Evolutionary conservation across 306 rosid genomes (phyloP).

Genomic region (Delonix regia): DNA sequence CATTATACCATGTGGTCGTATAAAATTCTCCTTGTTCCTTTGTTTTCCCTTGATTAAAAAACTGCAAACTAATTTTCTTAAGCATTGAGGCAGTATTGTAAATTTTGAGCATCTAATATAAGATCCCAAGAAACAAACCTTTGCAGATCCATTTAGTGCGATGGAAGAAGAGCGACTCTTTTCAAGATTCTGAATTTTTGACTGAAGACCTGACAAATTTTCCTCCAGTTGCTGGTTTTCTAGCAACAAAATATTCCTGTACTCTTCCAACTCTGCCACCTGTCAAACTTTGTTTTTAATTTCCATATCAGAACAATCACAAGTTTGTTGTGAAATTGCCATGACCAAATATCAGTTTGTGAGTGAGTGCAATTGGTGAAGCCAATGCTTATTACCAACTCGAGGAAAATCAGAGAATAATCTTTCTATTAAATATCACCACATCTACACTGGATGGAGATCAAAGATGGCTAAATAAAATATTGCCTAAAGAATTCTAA

Average conservation of each 20-base stretch:
- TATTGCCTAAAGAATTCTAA: conserved; percentile 19
- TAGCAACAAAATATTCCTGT: conserved; percentile 57
- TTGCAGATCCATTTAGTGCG: conserved; percentile 49
- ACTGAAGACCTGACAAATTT: conserved; percentile 62
- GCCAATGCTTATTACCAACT: conserved; percentile 14
- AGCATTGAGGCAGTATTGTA: background rate
- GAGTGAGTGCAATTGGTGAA: conserved; percentile 32
- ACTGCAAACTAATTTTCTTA: background rate
- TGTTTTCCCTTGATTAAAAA: conserved; percentile 1
- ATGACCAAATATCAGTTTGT: conserved; percentile 39
- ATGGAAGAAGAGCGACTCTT: conserved; percentile 45
- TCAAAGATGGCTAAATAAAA: conserved; percentile 3
- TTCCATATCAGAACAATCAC: conserved; percentile 78
- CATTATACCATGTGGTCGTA: background rate
- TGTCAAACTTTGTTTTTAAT: conserved; percentile 90
- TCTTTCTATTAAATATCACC: conserved; percentile 2
- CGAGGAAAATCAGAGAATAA: background rate
- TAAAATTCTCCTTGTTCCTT: conserved; percentile 7
- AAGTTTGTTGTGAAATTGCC: conserved; percentile 36
- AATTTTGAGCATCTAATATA: conserved; percentile 15
- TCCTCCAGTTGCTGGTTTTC: conserved; percentile 71
- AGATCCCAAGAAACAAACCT: conserved; percentile 57
- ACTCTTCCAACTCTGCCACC: conserved; percentile 81
- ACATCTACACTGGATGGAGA: conserved; percentile 7
- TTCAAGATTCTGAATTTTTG: conserved; percentile 63